phyloP scores from a whole-genome alignment of 129 eudicot genomes.

The Flaveria linearis region DNA sequence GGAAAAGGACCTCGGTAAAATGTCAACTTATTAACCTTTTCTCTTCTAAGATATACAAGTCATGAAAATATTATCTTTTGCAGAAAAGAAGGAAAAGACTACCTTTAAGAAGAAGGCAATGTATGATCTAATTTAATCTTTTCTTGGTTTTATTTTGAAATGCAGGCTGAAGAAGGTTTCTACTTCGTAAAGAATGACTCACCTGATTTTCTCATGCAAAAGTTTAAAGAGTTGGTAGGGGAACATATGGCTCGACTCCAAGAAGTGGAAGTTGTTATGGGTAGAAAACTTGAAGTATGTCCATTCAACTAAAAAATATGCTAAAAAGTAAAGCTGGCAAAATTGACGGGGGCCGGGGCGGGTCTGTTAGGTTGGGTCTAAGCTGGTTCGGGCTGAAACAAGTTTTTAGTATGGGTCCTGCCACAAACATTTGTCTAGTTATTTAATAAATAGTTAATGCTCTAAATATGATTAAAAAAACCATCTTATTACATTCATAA shows the following conservation, averaged over 20 bases:
- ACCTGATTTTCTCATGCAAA: constrained; percentile 51
- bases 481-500: too few species aligned
- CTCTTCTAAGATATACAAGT: constrained; percentile 1
- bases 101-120: background rate
- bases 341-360: background rate
- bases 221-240: constrained; percentile 69
- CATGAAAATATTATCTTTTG: background rate
- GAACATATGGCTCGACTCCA: constrained; percentile 51
- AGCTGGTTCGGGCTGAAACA: background rate
- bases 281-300: constrained; percentile 83
- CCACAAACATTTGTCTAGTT: background rate
- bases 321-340: constrained; percentile 4
- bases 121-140: background rate
- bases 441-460: background rate
- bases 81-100: background rate
- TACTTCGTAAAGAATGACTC: constrained; percentile 66
- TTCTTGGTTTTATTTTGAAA: constrained; percentile 7
- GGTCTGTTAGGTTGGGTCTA: background rate
- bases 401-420: background rate
- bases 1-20: constrained; percentile 84
- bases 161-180: constrained; percentile 91
- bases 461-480: background rate
- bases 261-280: constrained; percentile 97
- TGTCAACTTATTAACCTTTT: background rate
- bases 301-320: background rate